Percentiles rank a stretch among this genome's conserved stretches.
phyloP scores from a whole-genome alignment of 2,329 filamentous ascomycete genomes.

The Penicillium sp. region DNA sequence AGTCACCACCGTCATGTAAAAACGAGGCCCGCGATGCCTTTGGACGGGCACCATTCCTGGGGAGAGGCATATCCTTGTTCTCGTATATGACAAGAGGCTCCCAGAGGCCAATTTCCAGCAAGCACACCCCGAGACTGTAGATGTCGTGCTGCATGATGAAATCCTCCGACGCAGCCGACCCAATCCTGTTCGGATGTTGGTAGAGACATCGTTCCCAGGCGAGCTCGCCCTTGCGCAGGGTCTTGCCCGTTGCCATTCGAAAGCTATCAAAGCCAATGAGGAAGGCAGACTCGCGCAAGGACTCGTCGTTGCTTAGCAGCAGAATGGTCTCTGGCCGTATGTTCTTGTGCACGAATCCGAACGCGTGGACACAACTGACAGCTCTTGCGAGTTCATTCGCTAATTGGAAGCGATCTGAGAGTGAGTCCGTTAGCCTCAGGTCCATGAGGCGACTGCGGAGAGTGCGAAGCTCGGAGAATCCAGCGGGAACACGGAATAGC shows the following conservation, averaged over 20 bases:
- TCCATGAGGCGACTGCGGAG: constrained; percentile 1
- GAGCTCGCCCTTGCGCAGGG: constrained; percentile 36
- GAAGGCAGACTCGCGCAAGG: constrained; percentile 25
- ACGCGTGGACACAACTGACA: constrained; percentile 42
- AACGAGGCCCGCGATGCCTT: background rate
- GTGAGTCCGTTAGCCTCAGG: background rate
- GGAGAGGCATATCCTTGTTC: background rate
- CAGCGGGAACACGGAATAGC: background rate
- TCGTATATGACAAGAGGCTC: constrained; percentile 6
- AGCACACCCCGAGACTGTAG: constrained; percentile 9
- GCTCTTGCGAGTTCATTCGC: constrained; percentile 35
- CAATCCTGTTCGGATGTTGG: constrained; percentile 46
- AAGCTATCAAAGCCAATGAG: constrained; percentile 50
- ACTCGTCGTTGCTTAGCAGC: constrained; percentile 3
- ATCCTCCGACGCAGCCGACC: background rate
- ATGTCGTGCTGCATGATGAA: constrained; percentile 13
- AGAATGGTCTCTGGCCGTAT: constrained; percentile 44
- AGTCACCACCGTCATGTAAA: background rate
- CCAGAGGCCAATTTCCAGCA: constrained; percentile 12
- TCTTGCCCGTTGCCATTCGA: constrained; percentile 35
- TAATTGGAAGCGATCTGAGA: constrained; percentile 8
- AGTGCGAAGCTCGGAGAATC: background rate
- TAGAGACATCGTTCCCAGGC: constrained; percentile 47
- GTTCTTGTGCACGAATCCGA: constrained; percentile 50
- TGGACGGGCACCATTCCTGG: background rate